phyloP scores from a whole-genome alignment of 257 asterid species.

The Gentiana dahurica region DNA sequence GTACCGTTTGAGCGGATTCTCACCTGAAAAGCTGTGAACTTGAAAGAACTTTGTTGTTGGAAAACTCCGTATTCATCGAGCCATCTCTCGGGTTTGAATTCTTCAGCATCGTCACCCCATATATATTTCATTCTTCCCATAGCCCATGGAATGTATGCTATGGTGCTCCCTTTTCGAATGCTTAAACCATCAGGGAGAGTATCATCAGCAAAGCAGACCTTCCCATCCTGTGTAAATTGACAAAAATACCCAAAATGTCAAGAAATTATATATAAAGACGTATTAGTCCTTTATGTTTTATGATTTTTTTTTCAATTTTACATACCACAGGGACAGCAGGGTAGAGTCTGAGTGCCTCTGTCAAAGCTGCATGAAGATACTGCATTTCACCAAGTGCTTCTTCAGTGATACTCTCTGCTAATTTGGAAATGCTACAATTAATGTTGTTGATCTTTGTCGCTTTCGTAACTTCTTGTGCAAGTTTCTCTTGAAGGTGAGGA shows the following conservation, averaged over 20 bases:
- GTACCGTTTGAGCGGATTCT: not conserved
- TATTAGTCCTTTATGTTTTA: too few relatives aligned
- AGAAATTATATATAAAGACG: too few relatives aligned
- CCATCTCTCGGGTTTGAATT: conserved; percentile 59
- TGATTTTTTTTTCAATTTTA: not conserved
- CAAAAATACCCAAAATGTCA: too few relatives aligned
- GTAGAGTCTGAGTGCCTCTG: conserved; percentile 56
- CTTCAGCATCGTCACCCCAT: conserved; percentile 77
- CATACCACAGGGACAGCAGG: conserved; percentile 53
- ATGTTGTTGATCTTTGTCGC: conserved; percentile 20
- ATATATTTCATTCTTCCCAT: conserved; percentile 63
- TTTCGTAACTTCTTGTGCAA: conserved; percentile 29
- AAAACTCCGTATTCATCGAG: conserved; percentile 39
- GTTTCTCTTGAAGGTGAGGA: conserved; percentile 38
- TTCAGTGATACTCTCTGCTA: conserved; percentile 35
- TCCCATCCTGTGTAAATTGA: conserved; percentile 35
- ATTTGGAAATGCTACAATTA: conserved; percentile 20
- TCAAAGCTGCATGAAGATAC: conserved; percentile 53
- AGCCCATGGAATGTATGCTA: conserved; percentile 34
- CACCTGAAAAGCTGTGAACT: conserved; percentile 70
- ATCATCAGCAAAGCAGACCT: conserved; percentile 49
- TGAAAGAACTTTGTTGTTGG: conserved; percentile 43
- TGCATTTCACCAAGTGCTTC: conserved; percentile 54
- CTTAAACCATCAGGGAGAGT: conserved; percentile 52
- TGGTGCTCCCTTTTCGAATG: conserved; percentile 41